These are phyloP conservation scores for Botrytis fragariae DNA, from an alignment of 2,329 filamentous ascomycete genomes.

Conservation along the genomic window DNA sequence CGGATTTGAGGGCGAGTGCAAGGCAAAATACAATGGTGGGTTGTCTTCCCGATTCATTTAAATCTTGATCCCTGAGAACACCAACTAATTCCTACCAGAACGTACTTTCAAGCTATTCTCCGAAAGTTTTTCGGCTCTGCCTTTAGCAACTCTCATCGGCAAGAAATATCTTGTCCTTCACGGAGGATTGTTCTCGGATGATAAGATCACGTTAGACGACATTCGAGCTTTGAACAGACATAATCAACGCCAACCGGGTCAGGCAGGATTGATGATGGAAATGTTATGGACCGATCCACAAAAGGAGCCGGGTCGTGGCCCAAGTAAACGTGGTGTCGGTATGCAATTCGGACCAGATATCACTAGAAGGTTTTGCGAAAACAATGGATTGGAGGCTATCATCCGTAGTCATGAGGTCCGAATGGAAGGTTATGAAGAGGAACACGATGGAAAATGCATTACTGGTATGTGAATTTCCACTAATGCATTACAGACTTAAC, in stretches of 20 bases:
- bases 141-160: conserved; percentile 87
- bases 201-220: conserved; percentile 87
- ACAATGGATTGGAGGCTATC: conserved; percentile 89
- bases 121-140: conserved; percentile 92
- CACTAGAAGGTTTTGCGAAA: conserved; percentile 94
- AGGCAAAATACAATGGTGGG: conserved; percentile 90
- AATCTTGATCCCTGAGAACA: background rate
- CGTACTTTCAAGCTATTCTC: conserved; percentile 95
- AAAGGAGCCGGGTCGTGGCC: conserved; percentile 76
- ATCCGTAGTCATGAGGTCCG: conserved; percentile 97
- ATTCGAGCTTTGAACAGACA: conserved; percentile 91
- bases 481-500: background rate
- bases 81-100: conserved; percentile 25
- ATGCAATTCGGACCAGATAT: conserved; percentile 96
- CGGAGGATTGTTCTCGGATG: conserved; percentile 92
- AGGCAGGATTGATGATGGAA: conserved; percentile 98
- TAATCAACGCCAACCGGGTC: conserved; percentile 86
- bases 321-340: conserved; percentile 94
- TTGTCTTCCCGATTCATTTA: conserved; percentile 42
- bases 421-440: conserved; percentile 99
- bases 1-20: conserved; percentile 97
- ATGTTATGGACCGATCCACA: conserved; percentile 99
- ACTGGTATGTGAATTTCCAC: conserved; percentile 59
- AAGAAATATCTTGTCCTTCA: conserved; percentile 89
- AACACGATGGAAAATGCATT: conserved; percentile 93